phyloP scores from a whole-genome alignment of 2,329 filamentous ascomycete genomes.

The Beauveria sp. region DNA sequence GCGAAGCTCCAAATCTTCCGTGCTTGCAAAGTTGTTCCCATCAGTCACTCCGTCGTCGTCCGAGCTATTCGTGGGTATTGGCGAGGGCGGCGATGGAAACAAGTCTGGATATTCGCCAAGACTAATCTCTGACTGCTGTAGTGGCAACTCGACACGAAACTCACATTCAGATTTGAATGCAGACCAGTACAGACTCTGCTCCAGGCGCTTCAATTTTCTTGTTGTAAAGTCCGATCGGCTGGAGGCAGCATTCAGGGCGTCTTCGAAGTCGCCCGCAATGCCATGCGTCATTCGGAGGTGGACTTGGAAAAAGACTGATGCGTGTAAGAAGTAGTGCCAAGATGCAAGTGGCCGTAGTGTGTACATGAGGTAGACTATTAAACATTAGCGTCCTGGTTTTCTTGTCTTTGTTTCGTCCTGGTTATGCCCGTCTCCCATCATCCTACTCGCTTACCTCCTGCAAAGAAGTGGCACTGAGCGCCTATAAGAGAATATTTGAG shows the following conservation, averaged over 20 bases:
- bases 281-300: conserved; percentile 21
- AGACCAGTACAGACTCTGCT: conserved; percentile 35
- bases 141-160: conserved; percentile 29
- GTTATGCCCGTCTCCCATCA: background rate
- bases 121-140: conserved; percentile 28
- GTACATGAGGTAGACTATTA: conserved; percentile 30
- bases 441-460: conserved; percentile 18
- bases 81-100: conserved; percentile 21
- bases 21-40: background rate
- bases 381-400: background rate
- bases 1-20: conserved; percentile 15
- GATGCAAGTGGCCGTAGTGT: conserved; percentile 28
- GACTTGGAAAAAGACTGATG: conserved; percentile 24
- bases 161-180: conserved; percentile 36
- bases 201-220: conserved; percentile 21
- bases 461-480: conserved; percentile 30
- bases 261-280: conserved; percentile 11
- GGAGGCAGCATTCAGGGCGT: conserved; percentile 6
- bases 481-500: conserved; percentile 22
- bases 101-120: conserved; percentile 26
- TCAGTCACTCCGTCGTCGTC: background rate
- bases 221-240: conserved; percentile 1
- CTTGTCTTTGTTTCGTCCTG: background rate
- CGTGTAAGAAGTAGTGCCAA: conserved; percentile 29
- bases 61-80: conserved; percentile 5